Conservation (phyloP, 2,329 filamentous ascomycete genomes). For the Scortechinia acanthostroma region DNA sequence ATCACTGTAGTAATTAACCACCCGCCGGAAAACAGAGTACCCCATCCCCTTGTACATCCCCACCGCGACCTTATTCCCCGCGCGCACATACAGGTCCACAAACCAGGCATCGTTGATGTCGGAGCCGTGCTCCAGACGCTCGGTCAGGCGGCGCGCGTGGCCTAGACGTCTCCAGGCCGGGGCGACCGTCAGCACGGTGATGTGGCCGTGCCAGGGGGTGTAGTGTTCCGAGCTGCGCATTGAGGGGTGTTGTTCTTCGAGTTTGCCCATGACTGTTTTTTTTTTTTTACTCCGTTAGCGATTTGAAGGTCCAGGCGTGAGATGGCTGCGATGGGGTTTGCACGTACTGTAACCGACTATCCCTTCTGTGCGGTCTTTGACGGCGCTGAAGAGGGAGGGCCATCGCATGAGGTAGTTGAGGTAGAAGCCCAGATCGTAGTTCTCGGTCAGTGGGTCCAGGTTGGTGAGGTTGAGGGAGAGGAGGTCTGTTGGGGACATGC, state of each 20-base stretch:
- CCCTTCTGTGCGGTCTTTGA: constrained; percentile 54
- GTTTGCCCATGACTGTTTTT: constrained; percentile 69
- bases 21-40: constrained; percentile 60
- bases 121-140: constrained; percentile 54
- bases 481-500: constrained; percentile 60
- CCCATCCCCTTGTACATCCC: constrained; percentile 64
- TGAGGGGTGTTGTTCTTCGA: constrained; percentile 54
- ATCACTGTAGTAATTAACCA: constrained; percentile 65
- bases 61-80: constrained; percentile 62
- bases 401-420: constrained; percentile 68
- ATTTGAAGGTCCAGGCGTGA: background rate
- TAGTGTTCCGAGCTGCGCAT: constrained; percentile 53
- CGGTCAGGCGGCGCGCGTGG: constrained; percentile 55
- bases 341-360: constrained; percentile 64
- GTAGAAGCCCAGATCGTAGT: constrained; percentile 70
- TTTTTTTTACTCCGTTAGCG: background rate
- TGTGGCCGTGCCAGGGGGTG: constrained; percentile 70
- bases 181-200: constrained; percentile 66
- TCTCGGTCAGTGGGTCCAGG: constrained; percentile 68
- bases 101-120: constrained; percentile 67
- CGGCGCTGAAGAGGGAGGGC: constrained; percentile 66
- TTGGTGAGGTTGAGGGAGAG: constrained; percentile 66
- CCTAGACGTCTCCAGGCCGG: constrained; percentile 59
- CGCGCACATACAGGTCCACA: constrained; percentile 66
- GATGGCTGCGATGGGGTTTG: constrained; percentile 2